Conservation (phyloP, 164 flowering plant genomes). For the Stephania yunnanensis region DNA sequence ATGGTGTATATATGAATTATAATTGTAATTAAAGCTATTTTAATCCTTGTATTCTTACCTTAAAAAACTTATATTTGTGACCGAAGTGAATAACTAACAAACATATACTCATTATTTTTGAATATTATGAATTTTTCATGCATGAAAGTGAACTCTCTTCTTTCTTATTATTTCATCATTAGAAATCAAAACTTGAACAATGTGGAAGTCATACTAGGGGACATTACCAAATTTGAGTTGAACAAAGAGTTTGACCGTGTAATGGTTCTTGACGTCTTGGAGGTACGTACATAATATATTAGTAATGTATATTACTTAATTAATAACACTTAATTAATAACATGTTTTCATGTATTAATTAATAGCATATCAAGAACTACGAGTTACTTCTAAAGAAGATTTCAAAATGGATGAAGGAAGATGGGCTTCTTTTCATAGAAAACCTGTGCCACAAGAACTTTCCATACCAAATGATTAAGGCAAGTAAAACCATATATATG, state of each 20-base stretch:
- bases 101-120: no score
- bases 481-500: no score
- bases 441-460: constrained; percentile 18
- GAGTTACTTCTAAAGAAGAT: constrained; percentile 14
- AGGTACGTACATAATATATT: background rate
- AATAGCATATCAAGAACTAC: constrained; percentile 24
- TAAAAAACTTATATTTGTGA: no score
- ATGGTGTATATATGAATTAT: no score
- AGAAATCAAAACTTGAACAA: constrained; percentile 11
- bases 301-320: background rate
- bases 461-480: background rate
- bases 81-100: no score
- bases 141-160: background rate
- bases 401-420: constrained; percentile 18
- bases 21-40: no score
- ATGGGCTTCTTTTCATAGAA: constrained; percentile 25
- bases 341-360: background rate
- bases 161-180: background rate
- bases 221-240: constrained; percentile 9
- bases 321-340: background rate
- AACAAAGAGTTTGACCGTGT: constrained; percentile 14
- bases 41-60: no score
- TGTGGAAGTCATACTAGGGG: constrained; percentile 14
- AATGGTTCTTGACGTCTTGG: constrained; percentile 12
- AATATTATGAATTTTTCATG: no score